phyloP scores from a whole-genome alignment of 768 basidiomycete species.

The Lactifluus hygrophoroides region DNA sequence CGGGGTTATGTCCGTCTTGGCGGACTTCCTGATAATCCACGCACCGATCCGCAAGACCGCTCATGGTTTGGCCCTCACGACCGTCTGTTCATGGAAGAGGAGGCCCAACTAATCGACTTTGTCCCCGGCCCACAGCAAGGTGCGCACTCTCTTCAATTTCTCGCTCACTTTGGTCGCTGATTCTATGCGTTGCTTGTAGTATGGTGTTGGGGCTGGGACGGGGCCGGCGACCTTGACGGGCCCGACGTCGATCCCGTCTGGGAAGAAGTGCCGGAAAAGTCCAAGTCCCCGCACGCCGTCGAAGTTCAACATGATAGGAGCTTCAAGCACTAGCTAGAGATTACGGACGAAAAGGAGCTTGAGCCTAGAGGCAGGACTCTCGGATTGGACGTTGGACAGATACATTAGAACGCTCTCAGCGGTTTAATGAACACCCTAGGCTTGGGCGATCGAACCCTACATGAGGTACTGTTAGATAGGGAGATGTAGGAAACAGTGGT shows the following conservation, averaged over 20 bases:
- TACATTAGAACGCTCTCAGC: not conserved
- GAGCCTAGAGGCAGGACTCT: not conserved
- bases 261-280: slow-evolving; percentile 72
- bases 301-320: slow-evolving; percentile 59
- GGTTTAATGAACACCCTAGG: not conserved
- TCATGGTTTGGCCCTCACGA: slow-evolving; percentile 98
- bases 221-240: slow-evolving; percentile 94
- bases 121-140: slow-evolving; percentile 77
- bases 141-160: slow-evolving; percentile 33
- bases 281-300: slow-evolving; percentile 50
- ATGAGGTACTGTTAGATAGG: not conserved
- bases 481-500: slow-evolving; percentile 8
- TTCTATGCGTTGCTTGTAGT: slow-evolving; percentile 39
- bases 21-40: slow-evolving; percentile 93
- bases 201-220: slow-evolving; percentile 99
- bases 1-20: slow-evolving; percentile 91
- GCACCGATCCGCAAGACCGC: slow-evolving; percentile 95
- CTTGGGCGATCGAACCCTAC: not conserved
- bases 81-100: slow-evolving; percentile 84
- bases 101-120: slow-evolving; percentile 71
- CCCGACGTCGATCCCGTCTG: slow-evolving; percentile 98
- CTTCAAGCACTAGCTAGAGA: slow-evolving; percentile 9
- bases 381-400: not conserved
- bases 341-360: not conserved
- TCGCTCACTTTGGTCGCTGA: not conserved